These are phyloP conservation scores for Aspergillus alliaceus DNA, from an alignment of 2,329 filamentous ascomycete genomes.

Conservation along the genomic window DNA sequence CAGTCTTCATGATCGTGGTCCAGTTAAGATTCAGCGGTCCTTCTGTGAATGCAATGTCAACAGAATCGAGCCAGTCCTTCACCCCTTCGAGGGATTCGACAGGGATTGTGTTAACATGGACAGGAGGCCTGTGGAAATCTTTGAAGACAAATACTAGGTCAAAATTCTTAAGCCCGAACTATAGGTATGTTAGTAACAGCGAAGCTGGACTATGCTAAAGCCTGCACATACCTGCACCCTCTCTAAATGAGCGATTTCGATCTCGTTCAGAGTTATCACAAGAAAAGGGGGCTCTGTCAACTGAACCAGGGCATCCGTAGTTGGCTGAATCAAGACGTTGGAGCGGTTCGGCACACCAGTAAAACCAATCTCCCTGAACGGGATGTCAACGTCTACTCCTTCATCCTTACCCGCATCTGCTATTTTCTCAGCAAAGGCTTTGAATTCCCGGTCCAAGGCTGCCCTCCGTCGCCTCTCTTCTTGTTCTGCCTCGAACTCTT, in stretches of 20 bases:
- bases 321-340: constrained; percentile 93
- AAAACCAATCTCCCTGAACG: constrained; percentile 94
- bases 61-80: constrained; percentile 95
- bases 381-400: constrained; percentile 90
- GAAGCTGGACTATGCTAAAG: background rate
- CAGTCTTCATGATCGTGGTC: constrained; percentile 99
- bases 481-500: constrained; percentile 98
- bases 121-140: constrained; percentile 85
- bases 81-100: constrained; percentile 92
- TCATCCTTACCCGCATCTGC: constrained; percentile 91
- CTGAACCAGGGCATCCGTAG: constrained; percentile 95
- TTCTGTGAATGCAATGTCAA: constrained; percentile 91
- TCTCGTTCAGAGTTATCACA: constrained; percentile 91
- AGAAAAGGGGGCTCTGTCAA: constrained; percentile 96
- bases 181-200: constrained; percentile 31
- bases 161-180: constrained; percentile 98
- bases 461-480: constrained; percentile 88
- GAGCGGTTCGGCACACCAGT: constrained; percentile 94
- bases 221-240: constrained; percentile 65
- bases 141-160: constrained; percentile 98
- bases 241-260: constrained; percentile 94
- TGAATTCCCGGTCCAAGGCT: constrained; percentile 94
- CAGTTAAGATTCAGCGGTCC: constrained; percentile 97
- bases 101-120: constrained; percentile 96
- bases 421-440: constrained; percentile 95